These are phyloP conservation scores for Ustilago xerochloae DNA, from an alignment of 1,284 basidiomycete genomes.

Conservation along the genomic window DNA sequence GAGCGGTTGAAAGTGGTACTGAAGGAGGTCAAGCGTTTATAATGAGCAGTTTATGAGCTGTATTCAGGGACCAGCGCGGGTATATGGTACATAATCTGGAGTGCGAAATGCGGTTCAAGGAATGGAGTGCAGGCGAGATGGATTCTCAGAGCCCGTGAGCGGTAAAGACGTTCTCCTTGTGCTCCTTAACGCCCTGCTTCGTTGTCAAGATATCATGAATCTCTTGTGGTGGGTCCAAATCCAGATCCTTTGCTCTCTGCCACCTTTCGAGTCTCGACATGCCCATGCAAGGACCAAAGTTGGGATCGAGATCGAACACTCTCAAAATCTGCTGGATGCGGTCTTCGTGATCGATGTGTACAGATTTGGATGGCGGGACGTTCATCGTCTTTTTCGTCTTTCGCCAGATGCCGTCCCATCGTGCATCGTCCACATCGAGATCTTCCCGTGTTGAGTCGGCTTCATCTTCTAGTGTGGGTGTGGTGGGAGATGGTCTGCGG, in stretches of 20 bases:
- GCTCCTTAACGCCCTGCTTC: slow-evolving; percentile 48
- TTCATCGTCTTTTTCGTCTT: slow-evolving; percentile 46
- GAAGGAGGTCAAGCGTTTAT: no score
- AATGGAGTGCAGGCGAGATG: neutral
- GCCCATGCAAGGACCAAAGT: slow-evolving; percentile 85
- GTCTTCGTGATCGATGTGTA: slow-evolving; percentile 58
- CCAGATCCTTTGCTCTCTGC: slow-evolving; percentile 83
- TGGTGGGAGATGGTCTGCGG: slow-evolving; percentile 9
- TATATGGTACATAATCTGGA: slow-evolving; percentile 30
- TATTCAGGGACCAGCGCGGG: slow-evolving; percentile 19
- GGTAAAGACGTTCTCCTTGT: slow-evolving; percentile 43
- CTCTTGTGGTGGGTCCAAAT: slow-evolving; percentile 84
- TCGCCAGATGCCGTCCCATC: slow-evolving; percentile 57
- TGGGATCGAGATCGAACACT: slow-evolving; percentile 64
- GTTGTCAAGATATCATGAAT: slow-evolving; percentile 71
- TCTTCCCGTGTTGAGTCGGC: slow-evolving; percentile 18
- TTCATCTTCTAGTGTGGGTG: slow-evolving; percentile 8
- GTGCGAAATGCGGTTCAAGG: slow-evolving; percentile 10
- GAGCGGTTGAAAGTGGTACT: no score
- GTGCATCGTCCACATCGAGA: slow-evolving; percentile 50
- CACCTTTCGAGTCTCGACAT: slow-evolving; percentile 85
- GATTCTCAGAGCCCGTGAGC: slow-evolving; percentile 37
- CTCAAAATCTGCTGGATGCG: slow-evolving; percentile 64
- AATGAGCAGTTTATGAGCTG: slow-evolving; percentile 2
- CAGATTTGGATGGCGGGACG: slow-evolving; percentile 38